Evolutionary conservation across 768 basidiomycete species (phyloP).

Genomic region (Porpolomopsis calyptriformis): DNA sequence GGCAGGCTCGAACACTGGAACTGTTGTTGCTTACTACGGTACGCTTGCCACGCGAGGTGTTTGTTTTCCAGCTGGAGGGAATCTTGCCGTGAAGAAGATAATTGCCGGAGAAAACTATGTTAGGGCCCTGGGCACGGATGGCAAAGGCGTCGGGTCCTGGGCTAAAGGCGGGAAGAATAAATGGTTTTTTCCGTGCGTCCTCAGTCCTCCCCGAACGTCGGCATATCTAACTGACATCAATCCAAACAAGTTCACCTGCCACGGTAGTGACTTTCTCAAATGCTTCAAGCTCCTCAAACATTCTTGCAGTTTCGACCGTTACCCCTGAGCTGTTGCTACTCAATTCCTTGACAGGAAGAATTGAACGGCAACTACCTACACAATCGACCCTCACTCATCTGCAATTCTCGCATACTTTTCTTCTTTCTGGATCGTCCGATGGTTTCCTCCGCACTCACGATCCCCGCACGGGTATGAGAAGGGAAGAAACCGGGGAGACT

Average conservation of each 20-base stretch:
- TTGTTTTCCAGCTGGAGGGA: conserved; percentile 60
- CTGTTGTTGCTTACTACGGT: conserved; percentile 58
- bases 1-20: conserved; percentile 68
- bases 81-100: conserved; percentile 63
- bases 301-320: conserved; percentile 49
- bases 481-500: conserved; percentile 37
- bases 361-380: conserved; percentile 45
- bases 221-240: background rate
- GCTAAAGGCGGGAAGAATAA: conserved; percentile 76
- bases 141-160: conserved; percentile 68
- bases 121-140: conserved; percentile 47
- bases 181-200: conserved; percentile 62
- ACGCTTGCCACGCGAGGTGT: conserved; percentile 56
- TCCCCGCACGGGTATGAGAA: conserved; percentile 48
- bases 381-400: conserved; percentile 57
- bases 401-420: conserved; percentile 49
- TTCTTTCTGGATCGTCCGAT: conserved; percentile 63
- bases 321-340: conserved; percentile 56
- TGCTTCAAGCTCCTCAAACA: conserved; percentile 39
- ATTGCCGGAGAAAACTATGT: conserved; percentile 72
- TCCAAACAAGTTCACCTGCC: conserved; percentile 18
- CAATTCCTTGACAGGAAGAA: conserved; percentile 62
- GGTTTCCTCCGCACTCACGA: conserved; percentile 66
- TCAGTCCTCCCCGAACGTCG: background rate
- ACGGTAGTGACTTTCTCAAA: conserved; percentile 36